Percentiles rank a stretch among this genome's conserved stretches.
Conservation (phyloP, 495 filamentous ascomycete species). For the Acidomyces sp. region DNA sequence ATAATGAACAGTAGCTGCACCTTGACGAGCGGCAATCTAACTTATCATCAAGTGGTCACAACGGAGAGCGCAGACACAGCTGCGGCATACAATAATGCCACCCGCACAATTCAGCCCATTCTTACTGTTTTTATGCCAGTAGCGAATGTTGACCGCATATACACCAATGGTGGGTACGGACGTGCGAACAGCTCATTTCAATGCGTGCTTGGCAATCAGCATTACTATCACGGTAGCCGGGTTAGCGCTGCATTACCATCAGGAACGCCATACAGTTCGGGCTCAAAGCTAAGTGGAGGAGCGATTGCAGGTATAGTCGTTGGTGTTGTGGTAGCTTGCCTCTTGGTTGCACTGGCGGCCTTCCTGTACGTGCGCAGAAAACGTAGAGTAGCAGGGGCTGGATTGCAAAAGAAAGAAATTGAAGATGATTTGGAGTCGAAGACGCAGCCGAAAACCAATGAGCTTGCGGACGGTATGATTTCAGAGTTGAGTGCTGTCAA, state of each 20-base stretch:
- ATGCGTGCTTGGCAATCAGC: background rate
- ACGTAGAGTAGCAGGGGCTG: background rate
- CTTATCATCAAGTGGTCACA: background rate
- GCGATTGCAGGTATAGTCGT: background rate
- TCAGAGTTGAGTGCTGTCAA: background rate
- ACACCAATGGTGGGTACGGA: background rate
- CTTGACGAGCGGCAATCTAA: background rate
- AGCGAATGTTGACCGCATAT: background rate
- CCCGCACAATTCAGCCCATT: background rate
- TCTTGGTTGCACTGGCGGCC: background rate
- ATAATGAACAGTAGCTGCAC: background rate
- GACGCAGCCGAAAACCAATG: background rate
- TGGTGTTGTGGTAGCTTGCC: background rate
- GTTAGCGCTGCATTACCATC: background rate
- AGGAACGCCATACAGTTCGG: background rate
- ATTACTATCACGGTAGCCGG: background rate
- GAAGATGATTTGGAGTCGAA: background rate
- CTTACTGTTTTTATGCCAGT: background rate
- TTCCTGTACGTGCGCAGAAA: background rate
- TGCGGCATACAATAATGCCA: background rate
- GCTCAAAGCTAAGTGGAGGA: background rate
- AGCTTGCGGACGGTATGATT: background rate
- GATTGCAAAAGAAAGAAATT: background rate
- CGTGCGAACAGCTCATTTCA: background rate
- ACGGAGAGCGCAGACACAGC: background rate